These are phyloP conservation scores for Diversispora eburnea DNA, from an alignment of 192 early-diverging fungal genomes.

Conservation along the genomic window DNA sequence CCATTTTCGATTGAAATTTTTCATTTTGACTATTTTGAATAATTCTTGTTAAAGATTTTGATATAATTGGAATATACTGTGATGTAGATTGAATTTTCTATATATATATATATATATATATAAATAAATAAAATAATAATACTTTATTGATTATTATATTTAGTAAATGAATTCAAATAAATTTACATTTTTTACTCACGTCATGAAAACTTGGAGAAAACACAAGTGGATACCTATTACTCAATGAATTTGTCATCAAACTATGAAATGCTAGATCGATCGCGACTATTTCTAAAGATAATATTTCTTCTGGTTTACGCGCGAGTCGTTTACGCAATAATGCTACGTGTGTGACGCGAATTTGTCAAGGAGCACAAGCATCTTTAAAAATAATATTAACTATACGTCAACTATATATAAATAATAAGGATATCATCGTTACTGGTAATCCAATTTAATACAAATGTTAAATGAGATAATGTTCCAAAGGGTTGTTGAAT, in stretches of 20 bases:
- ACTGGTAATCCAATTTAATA: conserved; percentile 16
- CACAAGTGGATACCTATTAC: conserved; percentile 14
- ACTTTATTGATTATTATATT: not conserved
- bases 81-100: conserved; percentile 18
- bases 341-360: conserved; percentile 21
- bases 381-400: not conserved
- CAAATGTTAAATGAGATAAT: conserved; percentile 13
- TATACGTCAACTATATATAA: not conserved
- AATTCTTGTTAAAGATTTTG: conserved; percentile 21
- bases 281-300: conserved; percentile 18
- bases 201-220: conserved; percentile 13
- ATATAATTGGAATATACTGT: conserved; percentile 15
- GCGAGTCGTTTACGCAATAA: not conserved
- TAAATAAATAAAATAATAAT: no score
- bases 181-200: not conserved
- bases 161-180: not conserved
- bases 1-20: conserved; percentile 9
- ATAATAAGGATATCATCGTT: conserved; percentile 25
- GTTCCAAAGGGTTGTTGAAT: conserved; percentile 7
- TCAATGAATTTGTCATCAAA: conserved; percentile 14
- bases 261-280: conserved; percentile 25
- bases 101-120: no score
- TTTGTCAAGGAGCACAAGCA: conserved; percentile 18
- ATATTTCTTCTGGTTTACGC: not conserved
- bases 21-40: conserved; percentile 8